Evolutionary conservation across 768 basidiomycete genomes (phyloP).

Genomic region (Agaricus subrufescens): DNA sequence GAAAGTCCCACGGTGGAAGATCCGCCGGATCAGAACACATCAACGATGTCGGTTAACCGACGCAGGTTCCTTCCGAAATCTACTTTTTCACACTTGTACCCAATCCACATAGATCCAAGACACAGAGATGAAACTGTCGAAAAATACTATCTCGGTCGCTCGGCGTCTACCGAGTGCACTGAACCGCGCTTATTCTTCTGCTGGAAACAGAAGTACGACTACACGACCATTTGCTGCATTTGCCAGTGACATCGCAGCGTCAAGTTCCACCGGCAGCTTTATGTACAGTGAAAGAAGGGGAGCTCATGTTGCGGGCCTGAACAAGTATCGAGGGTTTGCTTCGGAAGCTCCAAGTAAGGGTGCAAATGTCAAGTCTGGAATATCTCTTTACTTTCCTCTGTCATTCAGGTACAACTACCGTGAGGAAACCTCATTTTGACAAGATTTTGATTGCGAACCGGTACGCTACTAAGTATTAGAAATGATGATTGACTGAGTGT

Average conservation of each 20-base stretch:
- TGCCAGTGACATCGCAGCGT: background rate
- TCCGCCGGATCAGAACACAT: too few relatives aligned
- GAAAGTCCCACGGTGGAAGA: too few relatives aligned
- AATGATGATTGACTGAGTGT: background rate
- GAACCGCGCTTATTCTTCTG: slow-evolving; percentile 10
- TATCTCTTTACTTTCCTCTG: background rate
- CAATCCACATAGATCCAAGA: too few relatives aligned
- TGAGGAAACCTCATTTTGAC: slow-evolving; percentile 60
- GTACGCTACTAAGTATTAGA: slow-evolving; percentile 28
- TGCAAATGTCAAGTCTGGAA: background rate
- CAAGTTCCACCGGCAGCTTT: background rate
- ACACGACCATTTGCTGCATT: slow-evolving; percentile 14
- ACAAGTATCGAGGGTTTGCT: slow-evolving; percentile 17
- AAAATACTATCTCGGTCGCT: slow-evolving; percentile 25
- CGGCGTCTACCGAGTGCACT: slow-evolving; percentile 22
- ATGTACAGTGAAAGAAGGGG: too few relatives aligned
- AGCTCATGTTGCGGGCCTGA: background rate
- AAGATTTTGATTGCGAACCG: slow-evolving; percentile 92
- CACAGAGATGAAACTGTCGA: slow-evolving; percentile 31
- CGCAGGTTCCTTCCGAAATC: background rate
- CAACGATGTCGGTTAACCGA: background rate
- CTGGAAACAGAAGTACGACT: slow-evolving; percentile 5
- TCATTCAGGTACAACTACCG: background rate
- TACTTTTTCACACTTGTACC: too few relatives aligned
- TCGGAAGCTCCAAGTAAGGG: slow-evolving; percentile 25